phyloP scores from a whole-genome alignment of 768 basidiomycete species.

The Termitomyces eurrhizus region DNA sequence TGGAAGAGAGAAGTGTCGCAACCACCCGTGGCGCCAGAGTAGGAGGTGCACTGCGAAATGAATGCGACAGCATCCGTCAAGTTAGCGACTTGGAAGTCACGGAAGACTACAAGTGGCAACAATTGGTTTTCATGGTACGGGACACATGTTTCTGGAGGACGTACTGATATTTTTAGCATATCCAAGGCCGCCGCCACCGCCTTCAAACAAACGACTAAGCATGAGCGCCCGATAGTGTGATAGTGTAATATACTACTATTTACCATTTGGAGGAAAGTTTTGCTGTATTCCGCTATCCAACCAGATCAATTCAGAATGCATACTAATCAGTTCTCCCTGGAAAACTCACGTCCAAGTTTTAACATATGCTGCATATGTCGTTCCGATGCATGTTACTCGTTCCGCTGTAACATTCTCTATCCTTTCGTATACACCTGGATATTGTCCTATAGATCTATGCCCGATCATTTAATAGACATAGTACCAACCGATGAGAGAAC shows the following conservation, averaged over 20 bases:
- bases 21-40: slow-evolving; percentile 26
- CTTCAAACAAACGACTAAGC: slow-evolving; percentile 2
- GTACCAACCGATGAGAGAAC: background rate
- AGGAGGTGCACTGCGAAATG: slow-evolving; percentile 29
- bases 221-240: background rate
- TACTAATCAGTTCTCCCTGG: background rate
- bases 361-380: slow-evolving; percentile 26
- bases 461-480: background rate
- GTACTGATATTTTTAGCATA: slow-evolving; percentile 25
- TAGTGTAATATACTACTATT: background rate
- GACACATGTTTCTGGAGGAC: background rate
- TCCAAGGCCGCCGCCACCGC: slow-evolving; percentile 30
- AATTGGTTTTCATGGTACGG: background rate
- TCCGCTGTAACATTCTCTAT: slow-evolving; percentile 29
- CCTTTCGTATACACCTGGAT: slow-evolving; percentile 23
- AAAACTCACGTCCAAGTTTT: slow-evolving; percentile 31
- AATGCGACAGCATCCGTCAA: slow-evolving; percentile 17
- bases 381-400: slow-evolving; percentile 21
- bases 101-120: slow-evolving; percentile 18
- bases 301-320: background rate
- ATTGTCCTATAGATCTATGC: slow-evolving; percentile 29
- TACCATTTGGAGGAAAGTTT: slow-evolving; percentile 30
- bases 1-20: slow-evolving; percentile 33
- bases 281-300: slow-evolving; percentile 21
- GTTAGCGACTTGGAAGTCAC: slow-evolving; percentile 21